Evolutionary conservation across 352 stramenopile species (phyloP).

Genomic region (Phytophthora fragariaefolia): DNA sequence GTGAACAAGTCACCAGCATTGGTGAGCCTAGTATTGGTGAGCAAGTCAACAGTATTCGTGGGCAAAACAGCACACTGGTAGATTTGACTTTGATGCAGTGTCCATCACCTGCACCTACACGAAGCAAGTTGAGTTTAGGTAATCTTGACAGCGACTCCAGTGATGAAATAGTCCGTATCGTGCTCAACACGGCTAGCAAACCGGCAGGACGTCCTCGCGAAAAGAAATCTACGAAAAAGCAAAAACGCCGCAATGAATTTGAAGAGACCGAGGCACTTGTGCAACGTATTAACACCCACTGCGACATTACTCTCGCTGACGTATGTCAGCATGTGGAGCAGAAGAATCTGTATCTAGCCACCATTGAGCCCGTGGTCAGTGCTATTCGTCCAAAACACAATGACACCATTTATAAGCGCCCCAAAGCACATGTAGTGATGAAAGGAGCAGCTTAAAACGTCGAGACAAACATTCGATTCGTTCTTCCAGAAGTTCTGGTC

Average conservation of each 20-base stretch:
- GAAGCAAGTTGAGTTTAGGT: too few species aligned
- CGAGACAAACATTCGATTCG: background rate
- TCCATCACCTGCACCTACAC: too few species aligned
- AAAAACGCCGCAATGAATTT: background rate
- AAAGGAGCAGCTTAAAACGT: background rate
- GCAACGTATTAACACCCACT: background rate
- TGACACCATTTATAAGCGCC: background rate
- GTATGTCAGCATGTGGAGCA: background rate
- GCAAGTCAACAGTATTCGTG: too few species aligned
- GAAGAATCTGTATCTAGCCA: background rate
- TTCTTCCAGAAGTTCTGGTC: background rate
- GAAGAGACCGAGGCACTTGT: background rate
- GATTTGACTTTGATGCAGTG: too few species aligned
- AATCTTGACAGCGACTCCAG: too few species aligned
- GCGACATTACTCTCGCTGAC: background rate
- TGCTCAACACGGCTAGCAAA: too few species aligned
- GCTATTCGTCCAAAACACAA: background rate
- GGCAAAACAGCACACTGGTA: too few species aligned
- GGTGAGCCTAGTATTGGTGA: too few species aligned
- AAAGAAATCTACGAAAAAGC: background rate
- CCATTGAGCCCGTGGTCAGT: constrained; percentile 1
- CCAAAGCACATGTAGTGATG: background rate
- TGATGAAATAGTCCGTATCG: too few species aligned
- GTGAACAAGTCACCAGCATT: too few species aligned
- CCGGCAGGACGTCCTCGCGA: background rate